phyloP scores from a whole-genome alignment of 164 flowering plant species.

The Liriodendron chinense region DNA sequence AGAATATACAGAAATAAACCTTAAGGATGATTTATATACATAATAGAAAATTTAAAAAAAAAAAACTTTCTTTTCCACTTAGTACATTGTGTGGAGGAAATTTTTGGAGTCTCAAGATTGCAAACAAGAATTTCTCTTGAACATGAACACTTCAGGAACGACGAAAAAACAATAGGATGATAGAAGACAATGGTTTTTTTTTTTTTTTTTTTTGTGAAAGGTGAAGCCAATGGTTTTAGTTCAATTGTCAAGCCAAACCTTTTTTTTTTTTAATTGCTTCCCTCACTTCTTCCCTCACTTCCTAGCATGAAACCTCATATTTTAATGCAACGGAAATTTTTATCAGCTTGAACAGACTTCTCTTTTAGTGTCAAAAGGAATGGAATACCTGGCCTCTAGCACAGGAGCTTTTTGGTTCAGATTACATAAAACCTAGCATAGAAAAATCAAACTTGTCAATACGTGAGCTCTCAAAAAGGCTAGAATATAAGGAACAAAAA shows the following conservation, averaged over 20 bases:
- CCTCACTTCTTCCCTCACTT: not conserved
- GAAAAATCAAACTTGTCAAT: not conserved
- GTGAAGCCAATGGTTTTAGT: not conserved
- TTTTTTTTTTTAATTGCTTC: too few relatives aligned
- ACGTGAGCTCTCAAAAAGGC: not conserved
- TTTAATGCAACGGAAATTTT: not conserved
- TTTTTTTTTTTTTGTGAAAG: too few relatives aligned
- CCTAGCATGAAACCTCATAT: not conserved
- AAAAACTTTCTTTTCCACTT: not conserved
- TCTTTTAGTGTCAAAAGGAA: not conserved
- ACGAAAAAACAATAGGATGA: not conserved
- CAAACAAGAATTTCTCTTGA: not conserved
- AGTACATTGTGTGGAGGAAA: not conserved
- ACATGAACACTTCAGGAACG: not conserved
- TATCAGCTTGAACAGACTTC: not conserved
- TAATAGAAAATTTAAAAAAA: not conserved
- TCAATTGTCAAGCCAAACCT: not conserved
- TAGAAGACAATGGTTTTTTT: too few relatives aligned
- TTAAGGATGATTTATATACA: not conserved
- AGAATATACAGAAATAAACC: not conserved
- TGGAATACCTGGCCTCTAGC: conserved; percentile 52
- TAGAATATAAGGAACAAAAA: conserved; percentile 1
- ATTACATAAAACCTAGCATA: conserved; percentile 44
- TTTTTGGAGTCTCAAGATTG: not conserved
- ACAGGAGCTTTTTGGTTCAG: conserved; percentile 36